These are phyloP conservation scores for Talaromyces nanjingensis DNA, from an alignment of 495 filamentous ascomycete genomes.

Conservation along the genomic window DNA sequence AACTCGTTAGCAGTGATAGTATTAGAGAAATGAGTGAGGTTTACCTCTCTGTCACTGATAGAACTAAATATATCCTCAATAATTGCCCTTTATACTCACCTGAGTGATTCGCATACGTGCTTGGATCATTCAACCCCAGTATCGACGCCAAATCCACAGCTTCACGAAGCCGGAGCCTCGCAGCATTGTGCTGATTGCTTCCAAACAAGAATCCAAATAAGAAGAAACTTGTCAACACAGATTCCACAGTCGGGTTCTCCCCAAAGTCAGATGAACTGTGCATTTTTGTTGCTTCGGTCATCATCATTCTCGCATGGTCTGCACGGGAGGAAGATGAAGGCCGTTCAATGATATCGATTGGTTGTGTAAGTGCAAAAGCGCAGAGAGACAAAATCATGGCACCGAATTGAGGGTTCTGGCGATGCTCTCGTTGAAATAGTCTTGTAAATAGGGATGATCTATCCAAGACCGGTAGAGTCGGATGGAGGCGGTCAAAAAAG, in stretches of 20 bases:
- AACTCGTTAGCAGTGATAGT: not conserved
- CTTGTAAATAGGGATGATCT: conserved; percentile 54
- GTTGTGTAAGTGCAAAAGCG: conserved; percentile 80
- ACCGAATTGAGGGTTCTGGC: conserved; percentile 60
- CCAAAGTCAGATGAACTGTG: conserved; percentile 70
- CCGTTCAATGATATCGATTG: conserved; percentile 49
- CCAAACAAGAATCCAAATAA: conserved; percentile 70
- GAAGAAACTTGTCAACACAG: conserved; percentile 72
- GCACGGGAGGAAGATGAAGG: conserved; percentile 37
- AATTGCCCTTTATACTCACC: conserved; percentile 38
- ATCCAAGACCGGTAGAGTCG: conserved; percentile 71
- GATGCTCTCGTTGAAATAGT: conserved; percentile 56
- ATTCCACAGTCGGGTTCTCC: conserved; percentile 62
- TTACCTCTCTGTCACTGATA: conserved; percentile 54
- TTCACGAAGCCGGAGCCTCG: conserved; percentile 56
- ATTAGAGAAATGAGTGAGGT: not conserved
- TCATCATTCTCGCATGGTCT: conserved; percentile 50
- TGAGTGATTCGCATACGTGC: conserved; percentile 37
- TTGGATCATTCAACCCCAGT: conserved; percentile 51
- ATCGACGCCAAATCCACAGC: conserved; percentile 51
- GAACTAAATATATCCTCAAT: conserved; percentile 46
- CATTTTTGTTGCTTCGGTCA: conserved; percentile 71
- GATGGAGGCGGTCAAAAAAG: conserved; percentile 77
- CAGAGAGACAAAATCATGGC: conserved; percentile 64
- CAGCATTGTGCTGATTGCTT: conserved; percentile 49